Percentiles rank a stretch among this genome's conserved stretches.
phyloP scores from a whole-genome alignment of 2,329 filamentous ascomycete species.

The Elsinoe arachidis region DNA sequence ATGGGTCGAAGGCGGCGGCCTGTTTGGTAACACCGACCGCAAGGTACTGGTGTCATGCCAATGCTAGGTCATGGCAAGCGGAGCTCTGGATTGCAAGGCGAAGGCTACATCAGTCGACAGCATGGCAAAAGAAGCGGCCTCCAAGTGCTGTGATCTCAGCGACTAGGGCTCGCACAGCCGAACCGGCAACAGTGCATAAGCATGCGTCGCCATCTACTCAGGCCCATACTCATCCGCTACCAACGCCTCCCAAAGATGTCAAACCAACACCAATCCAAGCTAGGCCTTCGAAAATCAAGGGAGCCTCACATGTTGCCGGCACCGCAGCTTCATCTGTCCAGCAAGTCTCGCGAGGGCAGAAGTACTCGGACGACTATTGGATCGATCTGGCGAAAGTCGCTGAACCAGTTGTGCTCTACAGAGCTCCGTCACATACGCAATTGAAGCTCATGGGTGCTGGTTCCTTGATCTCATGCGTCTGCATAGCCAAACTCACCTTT shows the following conservation, averaged over 20 bases:
- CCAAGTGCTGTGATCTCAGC: not conserved
- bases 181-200: not conserved
- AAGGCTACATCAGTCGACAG: not conserved
- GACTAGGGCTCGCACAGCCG: not conserved
- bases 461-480: conserved; percentile 9
- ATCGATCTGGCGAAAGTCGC: not conserved
- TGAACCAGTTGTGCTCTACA: conserved; percentile 10
- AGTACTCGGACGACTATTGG: not conserved
- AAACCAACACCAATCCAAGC: not conserved
- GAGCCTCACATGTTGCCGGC: not conserved
- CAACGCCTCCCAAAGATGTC: no score
- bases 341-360: not conserved
- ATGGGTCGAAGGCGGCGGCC: not conserved
- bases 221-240: no score
- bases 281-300: not conserved
- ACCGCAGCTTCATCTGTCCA: not conserved
- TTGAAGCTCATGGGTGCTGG: not conserved
- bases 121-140: not conserved
- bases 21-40: not conserved
- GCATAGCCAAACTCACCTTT: conserved; percentile 8
- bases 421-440: conserved; percentile 8
- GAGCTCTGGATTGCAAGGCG: not conserved
- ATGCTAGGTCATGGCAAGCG: not conserved
- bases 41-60: not conserved
- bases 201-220: not conserved